phyloP scores from a whole-genome alignment of 1,284 basidiomycete genomes.

The Boletus sp. region DNA sequence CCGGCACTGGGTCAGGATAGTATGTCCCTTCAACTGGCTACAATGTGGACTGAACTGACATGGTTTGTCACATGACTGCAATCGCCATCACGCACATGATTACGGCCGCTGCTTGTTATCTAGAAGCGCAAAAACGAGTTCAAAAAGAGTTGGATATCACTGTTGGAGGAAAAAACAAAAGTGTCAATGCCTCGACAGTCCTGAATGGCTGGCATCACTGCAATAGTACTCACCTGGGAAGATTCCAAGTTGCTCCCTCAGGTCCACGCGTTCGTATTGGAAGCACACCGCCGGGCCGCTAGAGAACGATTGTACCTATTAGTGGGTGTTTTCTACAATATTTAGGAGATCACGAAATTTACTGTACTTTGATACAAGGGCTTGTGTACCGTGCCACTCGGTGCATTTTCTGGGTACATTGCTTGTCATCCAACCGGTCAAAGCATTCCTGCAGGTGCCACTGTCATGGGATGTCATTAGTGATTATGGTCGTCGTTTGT shows the following conservation, averaged over 20 bases:
- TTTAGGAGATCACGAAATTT: background rate
- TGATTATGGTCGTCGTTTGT: slow-evolving; percentile 1
- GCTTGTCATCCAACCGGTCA: background rate
- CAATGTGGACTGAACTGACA: background rate
- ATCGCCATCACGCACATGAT: slow-evolving; percentile 54
- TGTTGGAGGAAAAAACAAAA: slow-evolving; percentile 49
- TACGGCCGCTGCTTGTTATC: no score
- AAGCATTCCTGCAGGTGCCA: slow-evolving; percentile 55
- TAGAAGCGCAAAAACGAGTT: slow-evolving; percentile 50
- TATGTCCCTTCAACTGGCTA: slow-evolving; percentile 12
- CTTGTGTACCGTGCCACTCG: slow-evolving; percentile 55
- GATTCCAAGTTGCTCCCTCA: slow-evolving; percentile 50
- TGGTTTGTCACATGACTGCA: slow-evolving; percentile 37
- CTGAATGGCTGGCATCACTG: background rate
- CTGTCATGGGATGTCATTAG: slow-evolving; percentile 48
- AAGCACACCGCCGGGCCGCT: slow-evolving; percentile 59
- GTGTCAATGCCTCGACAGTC: slow-evolving; percentile 10
- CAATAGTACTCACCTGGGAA: slow-evolving; percentile 45
- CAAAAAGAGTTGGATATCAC: slow-evolving; percentile 60
- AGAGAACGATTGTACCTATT: slow-evolving; percentile 56
- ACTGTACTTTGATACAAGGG: slow-evolving; percentile 33
- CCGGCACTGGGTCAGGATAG: slow-evolving; percentile 61
- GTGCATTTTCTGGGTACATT: slow-evolving; percentile 55
- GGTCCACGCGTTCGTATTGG: slow-evolving; percentile 56
- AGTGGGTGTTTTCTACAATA: slow-evolving; percentile 29